phyloP scores from a whole-genome alignment of 306 rosid genomes.

The Citrullus amarus region DNA sequence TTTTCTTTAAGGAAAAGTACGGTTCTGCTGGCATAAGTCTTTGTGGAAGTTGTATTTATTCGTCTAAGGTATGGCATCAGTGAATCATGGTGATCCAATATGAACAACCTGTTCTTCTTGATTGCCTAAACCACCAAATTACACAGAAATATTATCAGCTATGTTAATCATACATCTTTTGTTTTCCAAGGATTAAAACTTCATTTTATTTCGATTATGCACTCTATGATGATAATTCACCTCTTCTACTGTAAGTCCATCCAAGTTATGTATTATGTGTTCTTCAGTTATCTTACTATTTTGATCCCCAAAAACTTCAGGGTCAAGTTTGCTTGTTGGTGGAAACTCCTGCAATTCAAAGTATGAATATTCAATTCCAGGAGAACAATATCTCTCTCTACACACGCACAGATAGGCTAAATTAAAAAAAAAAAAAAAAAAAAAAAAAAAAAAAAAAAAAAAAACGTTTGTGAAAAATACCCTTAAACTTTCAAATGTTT shows the following conservation, averaged over 20 bases:
- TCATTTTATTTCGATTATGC: neutral
- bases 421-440: too few species aligned
- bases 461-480: too few species aligned
- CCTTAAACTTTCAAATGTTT: too few species aligned
- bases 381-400: neutral
- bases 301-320: conserved; percentile 22
- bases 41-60: conserved; percentile 12
- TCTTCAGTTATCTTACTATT: conserved; percentile 28
- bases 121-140: conserved; percentile 36
- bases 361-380: neutral
- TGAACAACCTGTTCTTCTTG: conserved; percentile 22
- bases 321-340: conserved; percentile 51
- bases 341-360: conserved; percentile 49
- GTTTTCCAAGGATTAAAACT: neutral
- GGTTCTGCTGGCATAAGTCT: conserved; percentile 53
- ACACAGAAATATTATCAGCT: neutral
- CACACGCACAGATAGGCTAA: too few species aligned
- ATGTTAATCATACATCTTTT: neutral
- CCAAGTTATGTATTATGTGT: conserved; percentile 33
- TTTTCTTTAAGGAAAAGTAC: conserved; percentile 45
- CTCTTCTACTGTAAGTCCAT: conserved; percentile 44
- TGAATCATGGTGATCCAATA: conserved; percentile 6
- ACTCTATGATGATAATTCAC: conserved; percentile 15
- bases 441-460: too few species aligned
- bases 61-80: neutral